phyloP scores from a whole-genome alignment of 2,329 filamentous ascomycete species.

The Gnomoniopsis sp. region DNA sequence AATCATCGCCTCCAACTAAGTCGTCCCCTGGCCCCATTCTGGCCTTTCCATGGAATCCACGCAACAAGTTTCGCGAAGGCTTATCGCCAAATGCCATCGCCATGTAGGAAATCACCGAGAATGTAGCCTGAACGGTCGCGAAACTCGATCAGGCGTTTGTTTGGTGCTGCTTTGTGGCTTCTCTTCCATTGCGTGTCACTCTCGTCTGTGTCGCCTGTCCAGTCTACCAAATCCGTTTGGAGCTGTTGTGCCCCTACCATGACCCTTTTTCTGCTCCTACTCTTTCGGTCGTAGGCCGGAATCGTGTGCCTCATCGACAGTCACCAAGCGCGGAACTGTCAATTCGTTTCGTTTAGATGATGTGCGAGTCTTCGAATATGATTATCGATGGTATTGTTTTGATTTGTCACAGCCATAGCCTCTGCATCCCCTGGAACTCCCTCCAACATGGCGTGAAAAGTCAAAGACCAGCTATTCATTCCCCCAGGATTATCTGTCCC shows the following conservation, averaged over 20 bases:
- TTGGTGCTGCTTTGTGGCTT: not conserved
- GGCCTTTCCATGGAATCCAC: constrained; percentile 38
- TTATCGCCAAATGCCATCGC: constrained; percentile 44
- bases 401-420: constrained; percentile 55
- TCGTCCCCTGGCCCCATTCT: constrained; percentile 11
- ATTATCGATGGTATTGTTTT: constrained; percentile 51
- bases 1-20: constrained; percentile 14
- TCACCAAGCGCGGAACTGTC: constrained; percentile 47
- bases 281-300: constrained; percentile 44
- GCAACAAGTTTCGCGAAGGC: constrained; percentile 41
- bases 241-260: not conserved
- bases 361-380: constrained; percentile 49
- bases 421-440: constrained; percentile 56
- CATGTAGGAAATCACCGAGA: constrained; percentile 59
- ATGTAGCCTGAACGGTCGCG: constrained; percentile 56
- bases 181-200: constrained; percentile 7
- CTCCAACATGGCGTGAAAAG: constrained; percentile 56
- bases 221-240: not conserved
- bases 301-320: constrained; percentile 51
- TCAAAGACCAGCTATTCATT: constrained; percentile 49
- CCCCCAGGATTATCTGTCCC: constrained; percentile 10
- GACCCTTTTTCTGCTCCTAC: not conserved
- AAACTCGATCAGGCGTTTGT: constrained; percentile 45
- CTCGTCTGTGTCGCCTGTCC: constrained; percentile 8
- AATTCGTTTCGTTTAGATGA: constrained; percentile 53